A percentile compares a stretch with the other conserved stretches of the same genome.
Conservation (phyloP, 257 asterid genomes). For the Datura wrightii region DNA sequence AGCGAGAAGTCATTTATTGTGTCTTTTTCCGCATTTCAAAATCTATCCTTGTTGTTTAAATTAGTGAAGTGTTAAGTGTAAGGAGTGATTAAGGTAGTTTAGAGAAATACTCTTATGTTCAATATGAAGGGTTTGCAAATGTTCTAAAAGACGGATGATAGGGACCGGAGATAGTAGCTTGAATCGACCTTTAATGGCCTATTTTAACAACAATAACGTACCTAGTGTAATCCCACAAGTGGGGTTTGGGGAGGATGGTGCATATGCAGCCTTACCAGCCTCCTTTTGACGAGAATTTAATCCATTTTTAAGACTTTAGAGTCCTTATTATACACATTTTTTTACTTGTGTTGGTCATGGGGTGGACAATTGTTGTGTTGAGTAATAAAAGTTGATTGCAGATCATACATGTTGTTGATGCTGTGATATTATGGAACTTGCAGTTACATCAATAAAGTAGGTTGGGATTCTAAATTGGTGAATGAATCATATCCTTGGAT, state of each 20-base stretch:
- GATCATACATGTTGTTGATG: not conserved
- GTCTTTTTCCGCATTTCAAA: too few relatives aligned
- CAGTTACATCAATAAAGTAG: conserved; percentile 67
- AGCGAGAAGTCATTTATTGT: too few relatives aligned
- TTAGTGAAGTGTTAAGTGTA: too few relatives aligned
- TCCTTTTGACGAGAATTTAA: not conserved
- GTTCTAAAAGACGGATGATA: not conserved
- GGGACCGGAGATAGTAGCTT: not conserved
- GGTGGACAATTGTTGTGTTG: not conserved
- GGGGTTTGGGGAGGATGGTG: too few relatives aligned
- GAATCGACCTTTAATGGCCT: not conserved
- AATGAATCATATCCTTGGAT: conserved; percentile 92
- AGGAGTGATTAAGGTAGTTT: too few relatives aligned
- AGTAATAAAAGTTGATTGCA: not conserved
- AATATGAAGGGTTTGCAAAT: too few relatives aligned
- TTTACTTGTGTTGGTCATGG: too few relatives aligned
- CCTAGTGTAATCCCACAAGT: too few relatives aligned
- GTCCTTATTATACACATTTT: not conserved
- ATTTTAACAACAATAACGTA: too few relatives aligned
- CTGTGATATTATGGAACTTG: conserved; percentile 32
- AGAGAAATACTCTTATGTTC: too few relatives aligned
- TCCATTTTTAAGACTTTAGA: not conserved
- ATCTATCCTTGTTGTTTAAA: too few relatives aligned
- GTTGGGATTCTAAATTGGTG: conserved; percentile 90
- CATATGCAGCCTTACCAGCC: too few relatives aligned